Evolutionary conservation across 352 stramenopile species (phyloP), one percentile per base, ranked within the genome.

Genomic region (Phytophthora cryptogea): DNA sequence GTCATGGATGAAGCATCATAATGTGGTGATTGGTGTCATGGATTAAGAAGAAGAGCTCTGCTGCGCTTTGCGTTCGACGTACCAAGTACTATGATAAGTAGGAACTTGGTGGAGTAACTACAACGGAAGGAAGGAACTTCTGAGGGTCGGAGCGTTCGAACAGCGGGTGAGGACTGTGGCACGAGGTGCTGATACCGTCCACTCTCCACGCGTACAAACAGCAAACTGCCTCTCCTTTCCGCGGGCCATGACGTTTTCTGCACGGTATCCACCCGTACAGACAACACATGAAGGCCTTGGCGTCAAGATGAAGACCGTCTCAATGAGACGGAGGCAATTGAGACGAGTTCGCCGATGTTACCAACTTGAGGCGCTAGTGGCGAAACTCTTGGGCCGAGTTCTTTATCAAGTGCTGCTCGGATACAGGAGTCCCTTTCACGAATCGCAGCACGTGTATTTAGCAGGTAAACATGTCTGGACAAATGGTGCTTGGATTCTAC

Each of bases 141-240:
- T 52, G 45, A 30, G 51, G 30, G 41, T 8, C 2, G 20, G 54
- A 41, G 41, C 41, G 50, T 51, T 58, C 44, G 53, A 52, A 62
- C 59, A 57, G 44, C 50, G 41, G 11, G 40, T 23, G 46, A 40
- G 32, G 47, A 43, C 35, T 43, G 33, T 39, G 14, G 33, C 11
- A 36, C 32, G 32, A 39, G 23, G 50, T 55, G 51, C 58, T 66
- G 59, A 52, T 46, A 35, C 59, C 37, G 45, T 36, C 53, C 53
- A 67, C 59, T 63, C 28, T 68, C 53, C 50, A 33, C 58, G 57
- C 58, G 50, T 26, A 66, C 59, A 67, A 67, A 67, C 59, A 63
- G 52, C 59, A 67, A 67, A 57, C 5, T 41, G n/a, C 36, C 35
- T 40, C 35, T 41, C 36, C 36, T 41, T 41, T 41, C 6, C 36